These are phyloP conservation scores for Kodamaea leandrae DNA, from an alignment of 805 yeast species.

Conservation along the genomic window DNA sequence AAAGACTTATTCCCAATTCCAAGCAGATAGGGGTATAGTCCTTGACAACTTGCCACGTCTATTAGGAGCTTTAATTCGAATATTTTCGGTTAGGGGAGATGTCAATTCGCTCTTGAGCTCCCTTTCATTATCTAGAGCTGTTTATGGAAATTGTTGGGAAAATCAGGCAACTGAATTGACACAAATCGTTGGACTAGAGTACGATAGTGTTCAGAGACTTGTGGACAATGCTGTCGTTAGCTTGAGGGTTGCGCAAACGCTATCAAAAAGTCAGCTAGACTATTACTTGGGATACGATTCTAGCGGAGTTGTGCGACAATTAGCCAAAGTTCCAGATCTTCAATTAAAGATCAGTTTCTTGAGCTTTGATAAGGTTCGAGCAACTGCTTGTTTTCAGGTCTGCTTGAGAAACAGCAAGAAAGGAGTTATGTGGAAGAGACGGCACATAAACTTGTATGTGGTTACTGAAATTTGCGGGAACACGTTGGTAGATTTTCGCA, in stretches of 20 bases:
- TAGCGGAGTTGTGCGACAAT: not conserved
- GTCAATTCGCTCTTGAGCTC: constrained; percentile 39
- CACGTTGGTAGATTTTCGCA: constrained; percentile 43
- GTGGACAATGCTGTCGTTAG: not conserved
- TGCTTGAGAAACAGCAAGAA: not conserved
- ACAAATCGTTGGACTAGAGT: constrained; percentile 49
- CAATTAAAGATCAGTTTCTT: not conserved
- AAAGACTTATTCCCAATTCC: constrained; percentile 37
- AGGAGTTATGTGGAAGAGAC: not conserved
- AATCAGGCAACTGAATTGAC: constrained; percentile 41
- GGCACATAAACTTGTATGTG: constrained; percentile 25
- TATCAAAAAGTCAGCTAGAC: constrained; percentile 1
- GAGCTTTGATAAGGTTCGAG: not conserved
- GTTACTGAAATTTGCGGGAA: constrained; percentile 36
- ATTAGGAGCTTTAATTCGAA: constrained; percentile 43
- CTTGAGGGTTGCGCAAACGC: not conserved
- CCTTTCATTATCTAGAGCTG: constrained; percentile 37
- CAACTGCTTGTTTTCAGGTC: not conserved
- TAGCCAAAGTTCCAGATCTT: not conserved
- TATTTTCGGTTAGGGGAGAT: constrained; percentile 41
- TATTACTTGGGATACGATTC: not conserved
- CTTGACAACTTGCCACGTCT: constrained; percentile 44
- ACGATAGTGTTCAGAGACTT: constrained; percentile 32
- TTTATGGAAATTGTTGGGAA: constrained; percentile 52
- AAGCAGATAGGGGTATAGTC: constrained; percentile 43